These are phyloP conservation scores for Acanthochlamys bracteata DNA, from an alignment of 106 monocot genomes.

Conservation along the genomic window DNA sequence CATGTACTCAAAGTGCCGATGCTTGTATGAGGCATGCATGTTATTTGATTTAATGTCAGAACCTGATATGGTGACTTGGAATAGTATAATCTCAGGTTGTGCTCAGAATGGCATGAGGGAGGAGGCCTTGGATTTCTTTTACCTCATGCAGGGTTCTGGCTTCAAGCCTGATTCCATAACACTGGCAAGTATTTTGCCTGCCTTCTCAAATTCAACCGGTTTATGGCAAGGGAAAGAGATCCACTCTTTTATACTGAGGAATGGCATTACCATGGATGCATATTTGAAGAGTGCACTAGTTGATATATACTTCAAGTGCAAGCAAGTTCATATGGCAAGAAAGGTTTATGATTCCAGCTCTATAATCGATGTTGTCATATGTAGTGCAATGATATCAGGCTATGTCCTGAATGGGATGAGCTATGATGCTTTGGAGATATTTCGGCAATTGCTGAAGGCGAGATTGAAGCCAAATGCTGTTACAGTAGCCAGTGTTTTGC, in stretches of 20 bases:
- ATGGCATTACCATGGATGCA: conserved; percentile 52
- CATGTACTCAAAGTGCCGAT: conserved; percentile 77
- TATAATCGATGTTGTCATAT: conserved; percentile 60
- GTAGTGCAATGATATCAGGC: conserved; percentile 86
- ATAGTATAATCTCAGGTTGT: conserved; percentile 76
- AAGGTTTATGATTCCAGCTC: conserved; percentile 38
- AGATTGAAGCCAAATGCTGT: conserved; percentile 68
- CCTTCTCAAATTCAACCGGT: conserved; percentile 38
- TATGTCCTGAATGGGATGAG: conserved; percentile 70
- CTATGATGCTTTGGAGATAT: conserved; percentile 47
- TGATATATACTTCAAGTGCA: conserved; percentile 84
- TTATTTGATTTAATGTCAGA: conserved; percentile 51
- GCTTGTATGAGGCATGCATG: conserved; percentile 36
- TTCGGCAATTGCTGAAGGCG: conserved; percentile 28
- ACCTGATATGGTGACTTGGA: conserved; percentile 67
- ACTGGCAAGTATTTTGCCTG: conserved; percentile 66
- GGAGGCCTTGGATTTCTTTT: conserved; percentile 53
- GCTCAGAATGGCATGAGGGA: conserved; percentile 70
- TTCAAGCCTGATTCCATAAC: conserved; percentile 78
- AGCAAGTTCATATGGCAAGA: conserved; percentile 36
- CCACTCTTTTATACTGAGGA: conserved; percentile 67
- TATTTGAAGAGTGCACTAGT: conserved; percentile 82
- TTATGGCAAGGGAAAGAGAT: conserved; percentile 57
- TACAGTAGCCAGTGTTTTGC: conserved; percentile 64
- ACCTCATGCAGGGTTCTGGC: conserved; percentile 48